Base-by-base conservation (phyloP, 176 grass and related monocot species). In the Metroxylon sagu region DNA sequence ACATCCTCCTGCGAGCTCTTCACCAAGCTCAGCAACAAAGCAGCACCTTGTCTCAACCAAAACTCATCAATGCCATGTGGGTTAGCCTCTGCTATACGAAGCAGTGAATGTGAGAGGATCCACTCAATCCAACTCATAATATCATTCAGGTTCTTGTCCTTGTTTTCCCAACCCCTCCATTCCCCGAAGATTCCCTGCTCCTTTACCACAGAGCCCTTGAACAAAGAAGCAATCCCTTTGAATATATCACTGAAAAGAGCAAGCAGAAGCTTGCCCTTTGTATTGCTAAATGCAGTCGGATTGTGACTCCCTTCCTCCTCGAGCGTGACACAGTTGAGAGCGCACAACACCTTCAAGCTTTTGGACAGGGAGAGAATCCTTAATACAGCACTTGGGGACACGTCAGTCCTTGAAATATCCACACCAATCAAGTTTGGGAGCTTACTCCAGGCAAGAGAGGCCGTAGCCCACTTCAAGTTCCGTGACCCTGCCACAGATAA, bases 111-210 rank as follows among this genome's bases (percentile, higher is more conserved):
- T 3, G 88, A 98, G 26, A 98, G 64, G 54, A 83, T 74, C 94
- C 94, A 89, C 57, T 98, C 94, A 15, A 98, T 59, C 94, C 94
- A 98, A 49, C 25, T 71, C 81, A 93, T 88, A 5, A 79, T 89
- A 56, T 83, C 88, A 57, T 53, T 72, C 57, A 82, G 53, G 63
- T 39, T 54, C 67, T 76, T 89, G 54, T 80, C 79, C 62, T 81
- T 80, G 74, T 66, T 57, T 49, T 59, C 76, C 78, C 74, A 69
- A 62, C 61, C 83, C 58, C 28, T 64, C 69, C 62, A 85, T 61
- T 88, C 78, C 52, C 80, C 82, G 76, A 85, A 93, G 14, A 92
- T 28, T 7, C 39, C 72, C 7, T 83, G 76, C 58, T 82, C 71
- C 54, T 88, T 79, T 66, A 73, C 62, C 48, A 26, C 68, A 65